Percentiles rank a stretch among this genome's conserved stretches.
Conservation (phyloP, 768 basidiomycete genomes). For the Rhizopogon roseolus region DNA sequence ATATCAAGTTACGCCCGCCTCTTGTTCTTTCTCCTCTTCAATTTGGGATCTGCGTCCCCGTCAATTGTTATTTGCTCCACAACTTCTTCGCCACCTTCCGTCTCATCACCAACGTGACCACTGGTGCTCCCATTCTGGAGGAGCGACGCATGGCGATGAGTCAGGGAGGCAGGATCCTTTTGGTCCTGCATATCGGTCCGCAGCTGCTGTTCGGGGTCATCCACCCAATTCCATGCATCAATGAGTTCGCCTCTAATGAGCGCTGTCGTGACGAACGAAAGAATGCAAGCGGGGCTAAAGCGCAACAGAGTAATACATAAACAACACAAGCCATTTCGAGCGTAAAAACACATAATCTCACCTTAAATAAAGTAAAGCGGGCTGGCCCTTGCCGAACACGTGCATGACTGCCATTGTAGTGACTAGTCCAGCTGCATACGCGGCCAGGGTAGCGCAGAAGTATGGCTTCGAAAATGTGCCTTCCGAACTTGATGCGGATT, state of each 20-base stretch:
- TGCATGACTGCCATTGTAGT: slow-evolving; percentile 88
- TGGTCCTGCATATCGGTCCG: slow-evolving; percentile 4
- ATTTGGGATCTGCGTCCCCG: not conserved
- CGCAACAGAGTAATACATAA: not conserved
- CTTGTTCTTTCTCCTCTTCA: slow-evolving; percentile 16
- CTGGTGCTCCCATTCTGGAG: slow-evolving; percentile 11
- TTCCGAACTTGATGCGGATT: slow-evolving; percentile 12
- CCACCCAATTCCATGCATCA: slow-evolving; percentile 69
- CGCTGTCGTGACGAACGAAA: slow-evolving; percentile 61
- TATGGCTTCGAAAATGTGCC: slow-evolving; percentile 60
- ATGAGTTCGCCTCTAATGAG: slow-evolving; percentile 61
- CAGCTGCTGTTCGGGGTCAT: slow-evolving; percentile 34
- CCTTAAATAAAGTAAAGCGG: slow-evolving; percentile 91
- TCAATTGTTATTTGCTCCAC: slow-evolving; percentile 1
- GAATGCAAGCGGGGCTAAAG: slow-evolving; percentile 68
- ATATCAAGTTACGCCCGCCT: slow-evolving; percentile 5
- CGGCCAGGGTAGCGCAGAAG: slow-evolving; percentile 62
- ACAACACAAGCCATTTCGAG: not conserved
- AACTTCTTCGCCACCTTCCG: slow-evolving; percentile 10
- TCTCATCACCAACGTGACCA: slow-evolving; percentile 4
- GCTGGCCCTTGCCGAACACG: slow-evolving; percentile 69
- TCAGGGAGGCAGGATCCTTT: slow-evolving; percentile 7
- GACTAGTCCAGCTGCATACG: slow-evolving; percentile 69
- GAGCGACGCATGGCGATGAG: slow-evolving; percentile 12
- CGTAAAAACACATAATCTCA: slow-evolving; percentile 25